Conservation (phyloP, 352 stramenopile genomes). For the Phytophthora crassamura region DNA sequence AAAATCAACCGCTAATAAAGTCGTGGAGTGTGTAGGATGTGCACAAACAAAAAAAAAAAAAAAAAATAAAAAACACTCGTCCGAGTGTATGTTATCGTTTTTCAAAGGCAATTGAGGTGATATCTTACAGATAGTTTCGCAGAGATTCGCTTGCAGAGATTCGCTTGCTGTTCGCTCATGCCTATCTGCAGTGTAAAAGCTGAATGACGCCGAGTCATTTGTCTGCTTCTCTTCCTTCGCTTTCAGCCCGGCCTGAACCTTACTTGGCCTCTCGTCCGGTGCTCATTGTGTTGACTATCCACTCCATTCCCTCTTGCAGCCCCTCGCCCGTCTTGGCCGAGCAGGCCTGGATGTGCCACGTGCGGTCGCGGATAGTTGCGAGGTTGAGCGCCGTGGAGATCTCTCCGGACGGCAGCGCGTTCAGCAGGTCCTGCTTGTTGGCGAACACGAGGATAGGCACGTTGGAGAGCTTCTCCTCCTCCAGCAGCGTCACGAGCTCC, state of each 20-base stretch:
- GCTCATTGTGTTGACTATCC: conserved; percentile 88
- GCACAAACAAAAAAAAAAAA: conserved; percentile 20
- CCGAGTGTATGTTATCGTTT: conserved; percentile 8
- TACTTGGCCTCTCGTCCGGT: conserved; percentile 80
- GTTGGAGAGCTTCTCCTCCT: conserved; percentile 94
- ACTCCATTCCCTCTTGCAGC: conserved; percentile 89
- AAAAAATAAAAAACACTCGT: conserved; percentile 15
- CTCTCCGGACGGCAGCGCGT: conserved; percentile 87
- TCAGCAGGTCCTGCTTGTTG: conserved; percentile 97
- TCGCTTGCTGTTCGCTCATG: conserved; percentile 11
- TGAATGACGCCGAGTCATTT: conserved; percentile 3
- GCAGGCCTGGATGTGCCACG: conserved; percentile 92
- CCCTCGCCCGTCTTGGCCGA: conserved; percentile 92
- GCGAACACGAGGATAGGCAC: conserved; percentile 95
- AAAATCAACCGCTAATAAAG: conserved; percentile 38
- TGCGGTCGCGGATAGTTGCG: conserved; percentile 87
- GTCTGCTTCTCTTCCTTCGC: not conserved
- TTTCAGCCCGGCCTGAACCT: not conserved
- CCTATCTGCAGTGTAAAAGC: conserved; percentile 24
- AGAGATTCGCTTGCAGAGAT: no score
- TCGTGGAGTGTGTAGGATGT: conserved; percentile 32
- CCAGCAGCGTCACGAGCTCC: conserved; percentile 93
- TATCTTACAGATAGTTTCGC: conserved; percentile 25
- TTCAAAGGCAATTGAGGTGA: conserved; percentile 24
- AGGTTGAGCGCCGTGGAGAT: conserved; percentile 94